These are phyloP conservation scores for Boletus sp. DNA, from an alignment of 1,284 basidiomycete genomes.

Conservation along the genomic window DNA sequence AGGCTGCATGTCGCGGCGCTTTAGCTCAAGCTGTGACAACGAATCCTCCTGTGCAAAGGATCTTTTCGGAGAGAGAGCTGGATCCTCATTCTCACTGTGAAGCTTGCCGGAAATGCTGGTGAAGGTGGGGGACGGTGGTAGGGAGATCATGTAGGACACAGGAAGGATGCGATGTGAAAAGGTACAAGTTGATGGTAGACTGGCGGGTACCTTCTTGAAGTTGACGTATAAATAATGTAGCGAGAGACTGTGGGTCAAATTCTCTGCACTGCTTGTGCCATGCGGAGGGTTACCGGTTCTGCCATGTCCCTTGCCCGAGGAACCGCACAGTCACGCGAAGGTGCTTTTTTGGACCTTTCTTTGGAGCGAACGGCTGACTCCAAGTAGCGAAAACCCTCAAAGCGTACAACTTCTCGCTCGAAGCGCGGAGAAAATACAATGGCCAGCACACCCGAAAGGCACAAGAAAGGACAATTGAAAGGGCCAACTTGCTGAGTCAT, in stretches of 20 bases:
- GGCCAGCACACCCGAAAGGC: neutral
- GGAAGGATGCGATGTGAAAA: neutral
- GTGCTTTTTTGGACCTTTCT: neutral
- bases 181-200: constrained; percentile 9
- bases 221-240: constrained; percentile 29
- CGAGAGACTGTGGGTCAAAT: constrained; percentile 14
- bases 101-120: constrained; percentile 3
- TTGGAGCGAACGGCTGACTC: neutral
- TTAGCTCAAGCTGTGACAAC: constrained; percentile 15
- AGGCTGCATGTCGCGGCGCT: constrained; percentile 14
- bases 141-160: constrained; percentile 25
- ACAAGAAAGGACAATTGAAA: constrained; percentile 16
- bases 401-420: constrained; percentile 3
- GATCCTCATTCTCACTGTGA: constrained; percentile 13
- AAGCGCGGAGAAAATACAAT: constrained; percentile 4
- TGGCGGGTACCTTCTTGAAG: constrained; percentile 3
- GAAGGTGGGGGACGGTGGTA: constrained; percentile 9
- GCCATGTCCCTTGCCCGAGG: neutral
- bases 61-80: constrained; percentile 21
- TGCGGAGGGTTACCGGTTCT: constrained; percentile 9
- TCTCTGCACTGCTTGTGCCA: constrained; percentile 28
- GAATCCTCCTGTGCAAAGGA: constrained; percentile 20
- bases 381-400: constrained; percentile 3
- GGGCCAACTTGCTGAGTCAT: constrained; percentile 21
- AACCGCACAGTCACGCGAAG: neutral